These are phyloP conservation scores for Globisporangium echinulatum DNA, from an alignment of 352 stramenopile species.

Conservation along the genomic window DNA sequence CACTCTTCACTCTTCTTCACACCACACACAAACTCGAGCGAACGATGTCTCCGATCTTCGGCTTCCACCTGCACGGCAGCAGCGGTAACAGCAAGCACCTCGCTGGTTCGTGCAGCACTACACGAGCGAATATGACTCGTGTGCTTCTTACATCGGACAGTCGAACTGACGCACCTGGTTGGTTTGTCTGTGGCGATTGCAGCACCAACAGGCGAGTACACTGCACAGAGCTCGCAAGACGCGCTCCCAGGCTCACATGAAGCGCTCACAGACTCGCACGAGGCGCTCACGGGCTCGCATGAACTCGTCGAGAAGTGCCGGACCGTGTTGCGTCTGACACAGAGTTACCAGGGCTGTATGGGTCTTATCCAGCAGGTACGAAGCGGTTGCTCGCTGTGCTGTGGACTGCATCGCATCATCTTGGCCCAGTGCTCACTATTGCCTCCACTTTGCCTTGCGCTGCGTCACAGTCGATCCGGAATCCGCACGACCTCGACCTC, in stretches of 20 bases:
- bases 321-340: slow-evolving; percentile 22
- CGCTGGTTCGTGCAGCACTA: slow-evolving; percentile 17
- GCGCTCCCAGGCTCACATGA: slow-evolving; percentile 5
- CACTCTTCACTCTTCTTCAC: too few relatives aligned
- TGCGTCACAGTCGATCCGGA: slow-evolving; percentile 22
- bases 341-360: slow-evolving; percentile 43
- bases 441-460: not conserved
- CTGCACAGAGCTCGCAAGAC: slow-evolving; percentile 8
- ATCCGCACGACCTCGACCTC: slow-evolving; percentile 26
- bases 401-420: too few relatives aligned
- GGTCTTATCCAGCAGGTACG: slow-evolving; percentile 34
- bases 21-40: too few relatives aligned
- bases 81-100: slow-evolving; percentile 27
- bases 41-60: slow-evolving; percentile 16
- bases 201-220: slow-evolving; percentile 11
- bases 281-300: slow-evolving; percentile 31
- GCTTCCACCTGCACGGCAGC: slow-evolving; percentile 15
- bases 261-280: slow-evolving; percentile 24
- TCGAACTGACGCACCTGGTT: not conserved
- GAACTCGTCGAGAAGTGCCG: slow-evolving; percentile 28
- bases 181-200: not conserved
- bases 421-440: not conserved
- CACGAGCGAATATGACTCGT: too few relatives aligned
- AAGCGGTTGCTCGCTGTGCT: not conserved
- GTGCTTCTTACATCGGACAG: too few relatives aligned